These are phyloP conservation scores for Dendrothele bispora DNA, from an alignment of 768 basidiomycete species.

Conservation along the genomic window DNA sequence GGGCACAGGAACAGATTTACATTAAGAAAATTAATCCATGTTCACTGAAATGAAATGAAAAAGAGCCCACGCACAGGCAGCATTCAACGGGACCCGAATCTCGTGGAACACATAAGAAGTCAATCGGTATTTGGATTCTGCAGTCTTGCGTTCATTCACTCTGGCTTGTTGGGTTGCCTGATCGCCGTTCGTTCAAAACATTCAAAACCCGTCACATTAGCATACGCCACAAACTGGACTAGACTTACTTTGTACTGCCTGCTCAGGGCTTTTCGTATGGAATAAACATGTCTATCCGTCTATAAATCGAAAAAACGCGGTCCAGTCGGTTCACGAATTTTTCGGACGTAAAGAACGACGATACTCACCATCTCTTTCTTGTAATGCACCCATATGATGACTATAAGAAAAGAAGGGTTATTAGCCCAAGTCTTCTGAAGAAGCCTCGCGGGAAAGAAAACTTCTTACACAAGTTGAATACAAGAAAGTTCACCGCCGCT, in stretches of 20 bases:
- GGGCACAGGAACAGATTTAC: background rate
- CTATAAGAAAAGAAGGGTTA: constrained; percentile 32
- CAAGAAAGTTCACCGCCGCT: constrained; percentile 69
- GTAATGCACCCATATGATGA: constrained; percentile 77
- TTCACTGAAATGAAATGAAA: background rate
- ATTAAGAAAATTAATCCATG: background rate
- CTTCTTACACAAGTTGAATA: constrained; percentile 70
- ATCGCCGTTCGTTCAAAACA: constrained; percentile 24
- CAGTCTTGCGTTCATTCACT: constrained; percentile 53
- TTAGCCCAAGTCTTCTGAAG: background rate
- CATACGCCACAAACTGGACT: background rate
- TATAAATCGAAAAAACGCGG: constrained; percentile 9
- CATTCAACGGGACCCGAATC: constrained; percentile 62
- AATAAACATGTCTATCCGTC: constrained; percentile 5
- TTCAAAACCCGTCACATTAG: background rate
- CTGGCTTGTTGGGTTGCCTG: constrained; percentile 57
- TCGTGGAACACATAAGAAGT: constrained; percentile 63
- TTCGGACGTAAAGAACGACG: background rate
- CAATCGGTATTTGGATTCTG: constrained; percentile 63
- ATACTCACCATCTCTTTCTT: constrained; percentile 52
- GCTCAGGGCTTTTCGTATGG: constrained; percentile 16
- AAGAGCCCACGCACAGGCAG: constrained; percentile 43
- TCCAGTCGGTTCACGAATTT: background rate
- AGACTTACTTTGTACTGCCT: constrained; percentile 12
- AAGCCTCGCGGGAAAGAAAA: background rate